phyloP scores from a whole-genome alignment of 2,329 filamentous ascomycete genomes.

The Alternaria metachromatica region DNA sequence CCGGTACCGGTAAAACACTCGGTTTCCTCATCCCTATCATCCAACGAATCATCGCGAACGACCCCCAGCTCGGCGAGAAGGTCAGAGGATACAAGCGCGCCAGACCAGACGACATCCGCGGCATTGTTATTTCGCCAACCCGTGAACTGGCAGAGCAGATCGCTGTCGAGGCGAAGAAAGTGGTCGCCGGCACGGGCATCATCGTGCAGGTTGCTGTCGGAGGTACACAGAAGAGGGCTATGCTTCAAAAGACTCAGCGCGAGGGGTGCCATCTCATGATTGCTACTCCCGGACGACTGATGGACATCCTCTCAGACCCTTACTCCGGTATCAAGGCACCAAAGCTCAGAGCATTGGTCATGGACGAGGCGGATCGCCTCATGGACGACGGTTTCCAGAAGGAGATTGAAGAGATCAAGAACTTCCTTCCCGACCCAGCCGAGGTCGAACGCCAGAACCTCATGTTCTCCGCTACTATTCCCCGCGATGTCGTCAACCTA shows the following conservation, averaged over 20 bases:
- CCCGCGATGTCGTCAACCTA: constrained; percentile 78
- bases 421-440: constrained; percentile 65
- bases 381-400: constrained; percentile 64
- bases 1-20: constrained; percentile 94
- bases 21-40: constrained; percentile 89
- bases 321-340: constrained; percentile 68
- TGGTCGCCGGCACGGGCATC: constrained; percentile 71
- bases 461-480: constrained; percentile 94
- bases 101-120: constrained; percentile 61
- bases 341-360: constrained; percentile 64
- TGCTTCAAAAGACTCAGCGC: constrained; percentile 71
- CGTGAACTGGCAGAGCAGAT: constrained; percentile 71
- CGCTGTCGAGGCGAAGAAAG: constrained; percentile 72
- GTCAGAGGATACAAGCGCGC: constrained; percentile 50
- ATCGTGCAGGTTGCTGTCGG: constrained; percentile 83
- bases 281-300: constrained; percentile 85
- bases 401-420: constrained; percentile 57
- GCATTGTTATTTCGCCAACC: constrained; percentile 68
- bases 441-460: constrained; percentile 82
- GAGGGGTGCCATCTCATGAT: constrained; percentile 89
- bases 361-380: constrained; percentile 73
- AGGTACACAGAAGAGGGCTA: constrained; percentile 77
- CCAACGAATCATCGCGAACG: constrained; percentile 74
- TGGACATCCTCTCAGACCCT: constrained; percentile 77
- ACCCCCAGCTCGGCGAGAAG: constrained; percentile 65